Conservation (phyloP, 2,329 filamentous ascomycete species). For the Verticillium nonalfalfae region DNA sequence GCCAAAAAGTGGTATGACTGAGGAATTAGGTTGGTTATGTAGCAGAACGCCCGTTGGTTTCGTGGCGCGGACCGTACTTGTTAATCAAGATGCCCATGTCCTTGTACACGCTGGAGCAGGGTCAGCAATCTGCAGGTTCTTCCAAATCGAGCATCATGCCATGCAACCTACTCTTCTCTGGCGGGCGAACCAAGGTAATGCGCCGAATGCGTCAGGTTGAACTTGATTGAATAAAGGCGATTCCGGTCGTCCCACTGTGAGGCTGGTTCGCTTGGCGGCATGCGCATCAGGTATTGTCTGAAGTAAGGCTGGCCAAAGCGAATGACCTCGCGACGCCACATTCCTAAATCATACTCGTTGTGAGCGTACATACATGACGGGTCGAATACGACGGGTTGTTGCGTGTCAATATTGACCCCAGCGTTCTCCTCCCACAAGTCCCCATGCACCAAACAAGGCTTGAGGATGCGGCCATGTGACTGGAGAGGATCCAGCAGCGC, state of each 20-base stretch:
- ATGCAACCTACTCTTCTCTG: too few relatives aligned
- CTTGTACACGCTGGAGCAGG: too few relatives aligned
- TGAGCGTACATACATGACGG: constrained; percentile 23
- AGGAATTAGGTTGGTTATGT: too few relatives aligned
- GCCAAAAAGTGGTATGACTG: too few relatives aligned
- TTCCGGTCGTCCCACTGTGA: constrained; percentile 17
- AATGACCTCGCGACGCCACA: constrained; percentile 13
- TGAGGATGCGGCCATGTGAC: constrained; percentile 19
- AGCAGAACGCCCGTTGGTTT: too few relatives aligned
- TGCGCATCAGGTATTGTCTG: constrained; percentile 14
- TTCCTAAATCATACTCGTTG: constrained; percentile 22
- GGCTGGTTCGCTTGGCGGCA: constrained; percentile 12
- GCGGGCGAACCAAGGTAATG: too few relatives aligned
- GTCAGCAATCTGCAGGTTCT: too few relatives aligned
- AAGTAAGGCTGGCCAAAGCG: constrained; percentile 8
- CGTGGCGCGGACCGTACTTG: too few relatives aligned
- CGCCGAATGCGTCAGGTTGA: background rate
- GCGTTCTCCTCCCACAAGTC: constrained; percentile 26
- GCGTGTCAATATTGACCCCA: constrained; percentile 17
- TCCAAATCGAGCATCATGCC: too few relatives aligned
- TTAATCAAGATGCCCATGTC: too few relatives aligned
- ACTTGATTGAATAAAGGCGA: constrained; percentile 11
- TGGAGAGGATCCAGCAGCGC: constrained; percentile 21
- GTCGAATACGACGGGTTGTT: constrained; percentile 23
- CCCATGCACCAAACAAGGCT: constrained; percentile 23